phyloP scores from a whole-genome alignment of 148 eudicot species.

The Nyssa sinensis region DNA sequence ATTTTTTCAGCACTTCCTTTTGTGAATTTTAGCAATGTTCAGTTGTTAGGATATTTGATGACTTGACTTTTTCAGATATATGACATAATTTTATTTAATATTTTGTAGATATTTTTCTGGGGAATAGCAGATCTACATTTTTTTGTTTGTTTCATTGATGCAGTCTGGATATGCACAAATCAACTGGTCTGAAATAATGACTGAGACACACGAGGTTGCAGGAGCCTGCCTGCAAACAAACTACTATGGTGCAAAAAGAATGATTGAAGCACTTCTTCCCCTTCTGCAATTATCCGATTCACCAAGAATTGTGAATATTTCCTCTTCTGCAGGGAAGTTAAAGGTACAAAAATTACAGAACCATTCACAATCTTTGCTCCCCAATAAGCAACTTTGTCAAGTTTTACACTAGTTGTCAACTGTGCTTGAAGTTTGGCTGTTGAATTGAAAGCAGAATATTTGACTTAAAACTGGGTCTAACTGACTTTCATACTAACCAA shows the following conservation, averaged over 20 bases:
- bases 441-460: not conserved
- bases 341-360: constrained; percentile 32
- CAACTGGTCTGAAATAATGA: not conserved
- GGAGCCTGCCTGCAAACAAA: constrained; percentile 44
- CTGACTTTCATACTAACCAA: too few relatives aligned
- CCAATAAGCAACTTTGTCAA: not conserved
- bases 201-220: constrained; percentile 14
- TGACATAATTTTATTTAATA: too few relatives aligned
- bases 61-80: too few relatives aligned
- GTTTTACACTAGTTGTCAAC: not conserved
- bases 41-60: too few relatives aligned
- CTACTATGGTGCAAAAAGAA: constrained; percentile 46
- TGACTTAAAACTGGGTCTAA: too few relatives aligned
- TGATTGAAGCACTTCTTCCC: constrained; percentile 43
- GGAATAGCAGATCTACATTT: too few relatives aligned
- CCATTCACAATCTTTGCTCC: not conserved
- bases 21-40: too few relatives aligned
- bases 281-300: constrained; percentile 52
- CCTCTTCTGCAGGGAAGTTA: constrained; percentile 38
- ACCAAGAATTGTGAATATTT: constrained; percentile 49
- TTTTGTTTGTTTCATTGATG: not conserved
- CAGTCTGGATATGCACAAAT: not conserved
- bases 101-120: too few relatives aligned
- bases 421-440: not conserved
- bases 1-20: too few relatives aligned